Evolutionary conservation across 2,329 filamentous ascomycete genomes (phyloP), one percentile per base, ranked within the genome.

Genomic region (Cadophora sp.): DNA sequence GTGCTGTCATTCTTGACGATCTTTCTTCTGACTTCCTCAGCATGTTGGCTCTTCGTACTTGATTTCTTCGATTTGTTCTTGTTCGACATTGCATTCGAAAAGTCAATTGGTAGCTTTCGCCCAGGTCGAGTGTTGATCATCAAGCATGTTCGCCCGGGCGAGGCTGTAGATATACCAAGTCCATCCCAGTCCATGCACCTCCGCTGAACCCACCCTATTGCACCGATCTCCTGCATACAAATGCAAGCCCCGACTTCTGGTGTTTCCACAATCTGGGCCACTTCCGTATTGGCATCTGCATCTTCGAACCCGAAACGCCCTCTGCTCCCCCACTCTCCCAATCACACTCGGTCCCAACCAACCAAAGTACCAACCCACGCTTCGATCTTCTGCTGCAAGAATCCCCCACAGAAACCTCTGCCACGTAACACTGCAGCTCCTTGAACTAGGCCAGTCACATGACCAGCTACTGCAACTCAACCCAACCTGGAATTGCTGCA

Each of bases 61-160:
- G 55, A 39, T 20, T 24, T 58, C n/a, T 39, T 58, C 20, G 33
- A 58, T 14, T 43, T 56, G 53, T 56, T 58, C 36, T 58, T 58
- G 20, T 22, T 58, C 20, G 55, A 58, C 55, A 58, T 58, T 6
- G 55, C n/a, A 39, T 22, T 7, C 33, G 7, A 18, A 55, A 39
- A 36, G 11, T 58, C 33, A 39, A 58, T 58, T 16, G 11, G n/a
- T 43, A 27, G 14, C 11, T n/a, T 20, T 27, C 55, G 55, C 33
- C 55, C 55, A 20, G 14, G 36, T 41, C 14, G n/a, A 58, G 7
- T 27, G 55, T 58, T 8, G 20, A 27, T 1, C n/a, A 14, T 58
- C 33, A 43, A 22, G 36, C 36, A 43, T 14, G 33, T 41, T 39
- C 36, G 55, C 33, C 55, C 55, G 55, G 55, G 55, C 55, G 36